These are phyloP conservation scores for Fusarium neocosmosporiellum DNA, from an alignment of 2,329 filamentous ascomycete genomes.

Conservation along the genomic window DNA sequence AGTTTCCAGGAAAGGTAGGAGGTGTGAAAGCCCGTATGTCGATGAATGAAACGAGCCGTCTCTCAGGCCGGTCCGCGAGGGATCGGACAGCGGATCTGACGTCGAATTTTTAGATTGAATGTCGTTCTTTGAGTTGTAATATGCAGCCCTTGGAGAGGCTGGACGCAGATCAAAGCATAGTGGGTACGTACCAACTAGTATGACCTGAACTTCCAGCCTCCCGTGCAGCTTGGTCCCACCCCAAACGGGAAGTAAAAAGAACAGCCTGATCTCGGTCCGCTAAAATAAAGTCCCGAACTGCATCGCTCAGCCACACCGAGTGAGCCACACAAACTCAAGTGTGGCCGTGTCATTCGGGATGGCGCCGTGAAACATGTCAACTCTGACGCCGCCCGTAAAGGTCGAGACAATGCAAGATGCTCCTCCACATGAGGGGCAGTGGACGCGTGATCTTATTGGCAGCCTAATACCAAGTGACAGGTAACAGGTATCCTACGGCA, in stretches of 20 bases:
- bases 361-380: slow-evolving; percentile 26
- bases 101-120: slow-evolving; percentile 15
- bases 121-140: slow-evolving; percentile 34
- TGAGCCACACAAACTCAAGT: slow-evolving; percentile 17
- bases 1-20: not conserved
- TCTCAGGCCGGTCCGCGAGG: not conserved
- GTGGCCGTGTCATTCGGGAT: not conserved
- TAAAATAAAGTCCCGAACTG: slow-evolving; percentile 36
- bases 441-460: not conserved
- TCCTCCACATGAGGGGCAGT: slow-evolving; percentile 4
- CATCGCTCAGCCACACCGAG: slow-evolving; percentile 14
- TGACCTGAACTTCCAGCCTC: slow-evolving; percentile 4
- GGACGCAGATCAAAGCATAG: slow-evolving; percentile 36
- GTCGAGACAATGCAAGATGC: not conserved
- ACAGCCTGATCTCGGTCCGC: slow-evolving; percentile 29
- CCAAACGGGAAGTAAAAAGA: not conserved
- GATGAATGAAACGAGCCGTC: not conserved
- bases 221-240: not conserved
- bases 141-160: slow-evolving; percentile 37
- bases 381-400: not conserved
- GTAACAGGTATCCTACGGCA: not conserved
- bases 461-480: not conserved
- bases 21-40: not conserved
- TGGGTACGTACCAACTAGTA: slow-evolving; percentile 29
- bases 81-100: slow-evolving; percentile 2